phyloP scores from a whole-genome alignment of 306 rosid species.

The Cicer judaicum region DNA sequence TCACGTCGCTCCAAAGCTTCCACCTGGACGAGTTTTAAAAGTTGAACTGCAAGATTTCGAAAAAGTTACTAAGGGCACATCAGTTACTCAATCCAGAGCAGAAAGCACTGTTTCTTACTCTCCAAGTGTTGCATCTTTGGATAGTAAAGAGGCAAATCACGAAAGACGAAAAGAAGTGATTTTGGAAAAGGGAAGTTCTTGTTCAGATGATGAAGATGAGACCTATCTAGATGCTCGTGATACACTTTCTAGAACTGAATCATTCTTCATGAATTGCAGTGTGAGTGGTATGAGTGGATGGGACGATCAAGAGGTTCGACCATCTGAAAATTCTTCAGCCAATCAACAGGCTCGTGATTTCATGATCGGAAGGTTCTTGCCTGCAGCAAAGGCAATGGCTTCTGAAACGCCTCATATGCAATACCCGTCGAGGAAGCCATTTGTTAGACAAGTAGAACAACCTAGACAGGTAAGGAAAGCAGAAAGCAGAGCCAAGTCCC shows the following conservation, averaged over 20 bases:
- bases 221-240: slow-evolving; percentile 74
- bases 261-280: slow-evolving; percentile 81
- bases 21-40: slow-evolving; percentile 73
- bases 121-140: slow-evolving; percentile 45
- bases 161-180: slow-evolving; percentile 43
- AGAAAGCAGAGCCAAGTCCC: slow-evolving; percentile 45
- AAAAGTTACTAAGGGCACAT: slow-evolving; percentile 44
- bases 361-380: slow-evolving; percentile 87
- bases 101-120: slow-evolving; percentile 46
- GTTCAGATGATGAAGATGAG: slow-evolving; percentile 73
- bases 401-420: slow-evolving; percentile 64
- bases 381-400: slow-evolving; percentile 97
- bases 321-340: slow-evolving; percentile 55
- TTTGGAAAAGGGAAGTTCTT: slow-evolving; percentile 46
- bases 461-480: slow-evolving; percentile 52
- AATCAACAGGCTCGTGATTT: slow-evolving; percentile 83
- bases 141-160: slow-evolving; percentile 46
- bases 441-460: slow-evolving; percentile 49
- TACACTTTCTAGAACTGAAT: slow-evolving; percentile 76
- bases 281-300: slow-evolving; percentile 77
- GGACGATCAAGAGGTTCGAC: slow-evolving; percentile 61
- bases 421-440: slow-evolving; percentile 61
- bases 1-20: slow-evolving; percentile 68
- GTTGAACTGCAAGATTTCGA: slow-evolving; percentile 54
- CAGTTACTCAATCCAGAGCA: slow-evolving; percentile 46